Base-by-base conservation (phyloP, 2,329 filamentous ascomycete genomes). In the Sporothrix pseudoabietina region DNA sequence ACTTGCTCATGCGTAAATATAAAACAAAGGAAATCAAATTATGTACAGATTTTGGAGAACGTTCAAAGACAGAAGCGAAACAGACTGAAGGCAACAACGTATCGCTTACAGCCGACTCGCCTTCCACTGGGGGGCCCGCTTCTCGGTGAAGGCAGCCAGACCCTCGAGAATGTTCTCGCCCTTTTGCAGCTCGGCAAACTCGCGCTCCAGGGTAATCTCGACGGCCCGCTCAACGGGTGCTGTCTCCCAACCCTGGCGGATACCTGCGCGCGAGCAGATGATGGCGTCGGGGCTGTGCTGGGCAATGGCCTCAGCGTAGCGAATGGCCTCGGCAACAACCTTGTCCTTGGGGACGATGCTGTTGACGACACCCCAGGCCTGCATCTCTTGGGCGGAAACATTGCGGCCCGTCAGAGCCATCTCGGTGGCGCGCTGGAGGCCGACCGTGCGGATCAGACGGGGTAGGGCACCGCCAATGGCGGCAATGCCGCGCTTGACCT, bases 231-330 rank as follows among this genome's bases (percentile, higher is more conserved):
- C 78, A 30, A 78, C 78, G 35, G 74, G 76, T 6, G 75, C 77
- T 35, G 74, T 87, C 77, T 93, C 92, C 92, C 91, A 94, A 0
- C 89, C 91, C 77, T 91, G 82, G 79, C 91, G 87, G 35, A 96
- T 79, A 0, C 92, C 92, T 78, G 89, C 88, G 22, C 92, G 85
- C 72, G 85, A 90, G 14, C 93, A 90, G 78, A 94, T 89, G 54
- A 95, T 87, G 59, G 90, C 86, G 80, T 96, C 93, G 1, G 92
- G 93, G 77, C 90, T 93, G 80, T 92, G 90, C 73, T 79, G 85
- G 55, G 87, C 88, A 78, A 94, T 87, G 78, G 84, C 82, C 65
- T 79, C 80, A 30, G 92, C 92, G 79, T 90, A 84, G 74, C 83
- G 81, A 47, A 94, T 77, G 47, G 91, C 91, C 76, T 85, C 86